Percentiles rank a stretch among this genome's conserved stretches.
Evolutionary conservation across 345 rosid genomes (phyloP).

Genomic region (Pistacia vera): DNA sequence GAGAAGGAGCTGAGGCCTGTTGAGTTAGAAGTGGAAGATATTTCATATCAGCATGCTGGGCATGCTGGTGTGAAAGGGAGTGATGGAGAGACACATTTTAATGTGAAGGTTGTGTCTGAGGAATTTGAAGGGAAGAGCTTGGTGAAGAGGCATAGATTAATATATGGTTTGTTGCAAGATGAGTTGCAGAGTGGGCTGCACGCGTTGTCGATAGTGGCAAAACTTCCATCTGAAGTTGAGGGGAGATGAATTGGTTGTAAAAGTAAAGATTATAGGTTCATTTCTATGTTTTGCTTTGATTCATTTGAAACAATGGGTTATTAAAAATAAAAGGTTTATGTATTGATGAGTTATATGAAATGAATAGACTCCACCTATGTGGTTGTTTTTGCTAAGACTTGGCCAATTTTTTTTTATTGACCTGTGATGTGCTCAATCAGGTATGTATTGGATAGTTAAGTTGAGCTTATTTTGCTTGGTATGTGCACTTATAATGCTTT

Average conservation of each 20-base stretch:
- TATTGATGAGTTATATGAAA: conserved; percentile 3
- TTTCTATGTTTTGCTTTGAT: conserved; percentile 3
- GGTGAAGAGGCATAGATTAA: conserved; percentile 85
- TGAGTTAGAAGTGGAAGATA: conserved; percentile 73
- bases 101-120: conserved; percentile 69
- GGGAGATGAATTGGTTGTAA: conserved; percentile 22
- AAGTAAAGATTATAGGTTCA: conserved; percentile 16
- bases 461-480: background rate
- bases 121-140: conserved; percentile 91
- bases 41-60: conserved; percentile 93
- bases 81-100: conserved; percentile 88
- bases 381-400: conserved; percentile 4
- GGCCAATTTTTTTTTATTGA: background rate
- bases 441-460: background rate
- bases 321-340: background rate
- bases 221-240: conserved; percentile 72
- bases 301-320: background rate
- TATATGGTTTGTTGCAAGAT: conserved; percentile 72
- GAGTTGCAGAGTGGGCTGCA: conserved; percentile 88
- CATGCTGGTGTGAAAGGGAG: conserved; percentile 86
- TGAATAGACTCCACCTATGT: conserved; percentile 7
- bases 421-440: background rate
- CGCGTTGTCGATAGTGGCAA: conserved; percentile 83
- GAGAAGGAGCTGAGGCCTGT: conserved; percentile 69
- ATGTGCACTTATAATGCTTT: background rate